Evolutionary conservation across 176 grass and related monocot species (phyloP).

Genomic region (Rhynchospora breviuscula): DNA sequence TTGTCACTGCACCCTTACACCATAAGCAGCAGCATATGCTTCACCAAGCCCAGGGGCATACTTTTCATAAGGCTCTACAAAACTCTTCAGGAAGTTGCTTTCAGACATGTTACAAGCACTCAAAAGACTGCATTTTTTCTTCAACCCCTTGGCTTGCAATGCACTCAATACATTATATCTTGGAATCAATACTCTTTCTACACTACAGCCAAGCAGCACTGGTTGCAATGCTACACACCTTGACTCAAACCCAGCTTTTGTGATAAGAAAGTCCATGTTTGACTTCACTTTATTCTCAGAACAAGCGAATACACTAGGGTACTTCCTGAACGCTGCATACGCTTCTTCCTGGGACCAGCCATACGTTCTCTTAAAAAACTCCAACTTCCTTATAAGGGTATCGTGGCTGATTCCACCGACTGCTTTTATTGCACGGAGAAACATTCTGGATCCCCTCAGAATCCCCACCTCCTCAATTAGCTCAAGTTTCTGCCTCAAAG

Average conservation of each 20-base stretch:
- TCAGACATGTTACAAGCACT: background rate
- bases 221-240: background rate
- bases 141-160: background rate
- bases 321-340: background rate
- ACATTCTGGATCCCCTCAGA: background rate
- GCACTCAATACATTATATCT: background rate
- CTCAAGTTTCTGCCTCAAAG: background rate
- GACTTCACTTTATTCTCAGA: background rate
- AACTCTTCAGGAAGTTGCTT: background rate
- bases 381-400: background rate
- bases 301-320: background rate
- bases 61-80: constrained; percentile 1
- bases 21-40: background rate
- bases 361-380: background rate
- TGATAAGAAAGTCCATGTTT: background rate
- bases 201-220: background rate
- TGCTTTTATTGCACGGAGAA: background rate
- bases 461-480: background rate
- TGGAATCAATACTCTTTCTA: background rate
- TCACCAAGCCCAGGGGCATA: background rate
- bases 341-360: background rate
- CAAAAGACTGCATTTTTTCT: background rate
- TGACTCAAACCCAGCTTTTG: background rate
- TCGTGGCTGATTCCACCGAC: background rate
- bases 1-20: background rate